Conservation (phyloP, 2,329 filamentous ascomycete species). For the Colletotrichum sp. region DNA sequence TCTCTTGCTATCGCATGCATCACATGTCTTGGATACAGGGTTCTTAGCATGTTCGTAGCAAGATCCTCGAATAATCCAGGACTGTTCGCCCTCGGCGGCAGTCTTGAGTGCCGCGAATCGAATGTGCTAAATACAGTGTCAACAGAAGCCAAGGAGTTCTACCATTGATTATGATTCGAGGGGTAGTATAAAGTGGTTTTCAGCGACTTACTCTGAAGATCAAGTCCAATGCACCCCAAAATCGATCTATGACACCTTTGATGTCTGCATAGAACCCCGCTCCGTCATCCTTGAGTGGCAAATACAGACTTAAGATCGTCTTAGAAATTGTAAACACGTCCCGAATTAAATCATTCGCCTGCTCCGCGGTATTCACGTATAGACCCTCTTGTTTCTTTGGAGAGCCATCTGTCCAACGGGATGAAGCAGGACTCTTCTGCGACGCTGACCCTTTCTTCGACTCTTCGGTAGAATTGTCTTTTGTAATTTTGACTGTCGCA, state of each 20-base stretch:
- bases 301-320: background rate
- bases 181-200: fast-evolving
- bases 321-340: background rate
- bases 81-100: background rate
- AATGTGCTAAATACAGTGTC: background rate
- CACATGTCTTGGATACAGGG: too few relatives aligned
- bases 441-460: too few relatives aligned
- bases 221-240: background rate
- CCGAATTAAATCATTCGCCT: background rate
- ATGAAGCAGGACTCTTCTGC: too few relatives aligned
- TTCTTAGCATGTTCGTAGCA: background rate
- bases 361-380: too few relatives aligned
- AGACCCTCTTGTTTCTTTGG: too few relatives aligned
- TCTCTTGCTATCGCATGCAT: too few relatives aligned
- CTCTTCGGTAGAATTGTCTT: too few relatives aligned
- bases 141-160: background rate
- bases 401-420: too few relatives aligned
- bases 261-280: background rate
- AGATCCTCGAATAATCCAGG: background rate
- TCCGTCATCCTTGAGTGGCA: background rate
- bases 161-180: too few relatives aligned
- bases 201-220: background rate
- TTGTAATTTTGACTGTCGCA: too few relatives aligned
- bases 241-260: background rate
- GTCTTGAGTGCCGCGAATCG: background rate